Conservation (phyloP, 2,329 filamentous ascomycete species). For the Fusarium anguioides region DNA sequence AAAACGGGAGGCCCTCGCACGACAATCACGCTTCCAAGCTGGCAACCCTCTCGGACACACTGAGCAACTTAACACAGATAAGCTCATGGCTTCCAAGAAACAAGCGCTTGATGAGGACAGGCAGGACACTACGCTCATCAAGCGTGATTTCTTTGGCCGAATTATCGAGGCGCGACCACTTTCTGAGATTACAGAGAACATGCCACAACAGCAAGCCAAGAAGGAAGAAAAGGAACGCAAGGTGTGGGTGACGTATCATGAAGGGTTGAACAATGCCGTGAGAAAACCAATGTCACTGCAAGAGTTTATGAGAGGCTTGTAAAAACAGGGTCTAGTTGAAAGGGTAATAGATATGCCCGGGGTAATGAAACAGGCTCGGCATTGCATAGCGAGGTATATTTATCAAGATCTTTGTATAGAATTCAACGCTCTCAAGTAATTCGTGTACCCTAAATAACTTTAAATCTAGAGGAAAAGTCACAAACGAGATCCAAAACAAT, state of each 20-base stretch:
- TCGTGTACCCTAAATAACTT: conserved; percentile 31
- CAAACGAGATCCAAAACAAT: conserved; percentile 1
- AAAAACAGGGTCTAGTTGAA: conserved; percentile 9
- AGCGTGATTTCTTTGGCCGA: conserved; percentile 88
- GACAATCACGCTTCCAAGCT: conserved; percentile 73
- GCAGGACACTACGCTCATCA: conserved; percentile 59
- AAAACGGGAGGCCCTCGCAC: conserved; percentile 72
- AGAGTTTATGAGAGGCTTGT: conserved; percentile 79
- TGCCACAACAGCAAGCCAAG: conserved; percentile 45
- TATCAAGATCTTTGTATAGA: conserved; percentile 9
- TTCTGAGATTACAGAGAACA: conserved; percentile 56
- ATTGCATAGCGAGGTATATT: conserved; percentile 24
- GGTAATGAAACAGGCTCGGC: not conserved
- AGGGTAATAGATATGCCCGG: not conserved
- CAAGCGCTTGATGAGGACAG: conserved; percentile 49
- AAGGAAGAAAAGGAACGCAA: conserved; percentile 61
- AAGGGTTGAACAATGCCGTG: conserved; percentile 93
- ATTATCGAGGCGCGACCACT: conserved; percentile 63
- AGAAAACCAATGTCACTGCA: conserved; percentile 84
- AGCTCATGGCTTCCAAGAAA: conserved; percentile 48
- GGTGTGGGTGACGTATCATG: conserved; percentile 90
- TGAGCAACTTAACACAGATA: conserved; percentile 52
- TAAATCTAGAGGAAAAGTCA: conserved; percentile 27
- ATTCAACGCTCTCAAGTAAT: conserved; percentile 18
- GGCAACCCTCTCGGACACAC: conserved; percentile 49